Base-by-base conservation (phyloP, 176 grass and related monocot species). In the Lolium multiflorum region DNA sequence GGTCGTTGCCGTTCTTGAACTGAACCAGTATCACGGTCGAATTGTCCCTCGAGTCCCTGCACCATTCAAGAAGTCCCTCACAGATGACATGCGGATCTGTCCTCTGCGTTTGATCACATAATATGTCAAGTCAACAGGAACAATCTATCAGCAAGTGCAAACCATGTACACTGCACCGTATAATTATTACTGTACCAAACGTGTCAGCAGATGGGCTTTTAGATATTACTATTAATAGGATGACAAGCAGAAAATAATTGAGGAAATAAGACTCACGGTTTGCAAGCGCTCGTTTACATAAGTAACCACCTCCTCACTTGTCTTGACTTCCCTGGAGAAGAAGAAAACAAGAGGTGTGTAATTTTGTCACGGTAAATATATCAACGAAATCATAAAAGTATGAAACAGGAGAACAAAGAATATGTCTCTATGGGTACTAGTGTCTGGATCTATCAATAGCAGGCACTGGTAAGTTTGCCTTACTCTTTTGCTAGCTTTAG, bases 1-100 rank as follows among this genome's bases (percentile, higher is more conserved):
- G 51, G 51, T 54, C 17, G 51, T 54, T 54, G 15, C 18, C 20
- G 41, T 0, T 2, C 73, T 84, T 88, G 64, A 88, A 84, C 74
- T 43, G 25, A 38, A 88, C 75, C 54, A 88, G 54, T 62, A 88
- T 72, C 20, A 18, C 87, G 4, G 64, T 84, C 54, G 28, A 13
- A 67, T 89, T 78, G 43, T 51, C 64, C 21, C 0, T 1, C 31
- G 87, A 49, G 18, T 15, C 9, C 64, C 43, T 13, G 15, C 15
- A 47, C 12, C 1, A 14, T 0, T 52, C 25, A 71, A 79, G 6
- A 61, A 88, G 52, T 15, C 15, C 39, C 74, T 83, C 64, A 26
- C 81, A 88, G 31, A 79, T 88, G 63, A 6, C 4, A 57, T 2
- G 0, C 65, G 62, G 64, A 61, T 78, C 6, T 16, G 24, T 44